phyloP scores from a whole-genome alignment of 208 protist species.

The Entamoeba histolytica region DNA sequence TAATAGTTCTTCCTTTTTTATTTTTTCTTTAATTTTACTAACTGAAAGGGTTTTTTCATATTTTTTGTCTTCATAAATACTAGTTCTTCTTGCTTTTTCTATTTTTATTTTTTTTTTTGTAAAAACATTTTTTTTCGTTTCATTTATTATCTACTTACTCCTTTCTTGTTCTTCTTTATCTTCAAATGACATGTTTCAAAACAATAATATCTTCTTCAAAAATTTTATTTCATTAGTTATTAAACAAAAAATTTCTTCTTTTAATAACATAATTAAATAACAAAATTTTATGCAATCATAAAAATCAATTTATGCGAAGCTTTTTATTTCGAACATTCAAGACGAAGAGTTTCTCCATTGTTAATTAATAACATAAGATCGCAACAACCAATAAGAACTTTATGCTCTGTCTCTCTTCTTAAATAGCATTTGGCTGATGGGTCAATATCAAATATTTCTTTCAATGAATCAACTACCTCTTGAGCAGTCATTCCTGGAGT shows the following conservation, averaged over 20 bases:
- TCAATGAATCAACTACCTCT: background rate
- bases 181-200: too few relatives aligned
- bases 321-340: background rate
- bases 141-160: too few relatives aligned
- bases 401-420: background rate
- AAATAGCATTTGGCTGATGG: background rate
- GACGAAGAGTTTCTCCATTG: background rate
- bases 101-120: too few relatives aligned
- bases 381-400: background rate
- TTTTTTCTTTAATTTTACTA: background rate
- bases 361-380: background rate
- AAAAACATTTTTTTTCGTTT: too few relatives aligned
- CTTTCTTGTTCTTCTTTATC: too few relatives aligned
- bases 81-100: too few relatives aligned
- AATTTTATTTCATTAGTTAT: too few relatives aligned
- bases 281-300: too few relatives aligned
- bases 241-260: too few relatives aligned
- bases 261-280: too few relatives aligned
- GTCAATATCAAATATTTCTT: background rate
- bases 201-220: too few relatives aligned
- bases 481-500: background rate
- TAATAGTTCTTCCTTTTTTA: background rate
- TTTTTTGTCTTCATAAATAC: background rate
- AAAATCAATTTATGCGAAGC: too few relatives aligned
- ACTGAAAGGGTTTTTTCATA: background rate